Evolutionary conservation across 2,329 filamentous ascomycete genomes (phyloP).

Genomic region (Aspergillus persii): DNA sequence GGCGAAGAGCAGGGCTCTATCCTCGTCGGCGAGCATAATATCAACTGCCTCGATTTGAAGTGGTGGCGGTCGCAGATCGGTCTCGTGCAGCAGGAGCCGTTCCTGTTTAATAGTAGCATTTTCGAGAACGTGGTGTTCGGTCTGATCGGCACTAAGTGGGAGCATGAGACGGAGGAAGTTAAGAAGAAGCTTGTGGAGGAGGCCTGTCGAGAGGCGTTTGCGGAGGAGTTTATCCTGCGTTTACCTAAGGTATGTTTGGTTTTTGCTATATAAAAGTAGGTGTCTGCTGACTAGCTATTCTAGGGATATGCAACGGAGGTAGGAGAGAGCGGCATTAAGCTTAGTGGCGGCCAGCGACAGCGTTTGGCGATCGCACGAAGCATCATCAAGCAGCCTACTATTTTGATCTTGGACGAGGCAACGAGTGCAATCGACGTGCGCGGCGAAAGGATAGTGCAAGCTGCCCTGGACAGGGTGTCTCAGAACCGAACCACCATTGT

Average conservation of each 20-base stretch:
- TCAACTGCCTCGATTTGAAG: slow-evolving; percentile 60
- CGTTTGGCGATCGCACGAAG: slow-evolving; percentile 73
- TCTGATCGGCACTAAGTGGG: slow-evolving; percentile 41
- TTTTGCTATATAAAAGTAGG: background rate
- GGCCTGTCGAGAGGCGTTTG: slow-evolving; percentile 66
- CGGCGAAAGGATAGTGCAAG: slow-evolving; percentile 55
- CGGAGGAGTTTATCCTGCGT: slow-evolving; percentile 65
- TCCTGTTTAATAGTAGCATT: slow-evolving; percentile 66
- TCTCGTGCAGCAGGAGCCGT: slow-evolving; percentile 67
- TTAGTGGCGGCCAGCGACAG: slow-evolving; percentile 85
- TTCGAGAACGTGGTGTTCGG: slow-evolving; percentile 63
- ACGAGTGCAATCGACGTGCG: slow-evolving; percentile 64
- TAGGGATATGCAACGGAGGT: slow-evolving; percentile 71
- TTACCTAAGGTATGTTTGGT: slow-evolving; percentile 46
- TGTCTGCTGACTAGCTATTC: background rate
- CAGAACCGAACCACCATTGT: slow-evolving; percentile 69
- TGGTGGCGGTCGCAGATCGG: slow-evolving; percentile 61
- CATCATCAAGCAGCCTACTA: slow-evolving; percentile 63
- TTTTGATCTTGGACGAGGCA: slow-evolving; percentile 74
- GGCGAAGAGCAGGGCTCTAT: slow-evolving; percentile 45
- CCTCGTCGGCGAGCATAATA: slow-evolving; percentile 51
- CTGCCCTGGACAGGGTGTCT: slow-evolving; percentile 55
- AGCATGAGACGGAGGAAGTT: slow-evolving; percentile 28
- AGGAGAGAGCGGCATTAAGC: slow-evolving; percentile 72
- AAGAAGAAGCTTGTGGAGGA: slow-evolving; percentile 55